Evolutionary conservation across 768 basidiomycete genomes (phyloP).

Genomic region (Gymnopilus dilepis): DNA sequence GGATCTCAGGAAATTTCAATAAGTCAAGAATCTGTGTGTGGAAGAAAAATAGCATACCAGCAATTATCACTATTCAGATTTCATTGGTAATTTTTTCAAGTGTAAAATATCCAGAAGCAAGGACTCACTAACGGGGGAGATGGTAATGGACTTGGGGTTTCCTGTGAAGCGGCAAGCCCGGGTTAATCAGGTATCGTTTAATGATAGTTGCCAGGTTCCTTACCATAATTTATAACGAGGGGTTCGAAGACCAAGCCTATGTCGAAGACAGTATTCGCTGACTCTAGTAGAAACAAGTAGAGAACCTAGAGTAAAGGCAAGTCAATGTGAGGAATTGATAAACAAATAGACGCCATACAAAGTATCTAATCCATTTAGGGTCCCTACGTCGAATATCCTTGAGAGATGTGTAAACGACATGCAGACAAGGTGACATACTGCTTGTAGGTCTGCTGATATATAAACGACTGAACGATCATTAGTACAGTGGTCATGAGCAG

Average conservation of each 20-base stretch:
- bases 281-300: conserved; percentile 42
- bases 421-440: no score
- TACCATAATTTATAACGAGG: conserved; percentile 43
- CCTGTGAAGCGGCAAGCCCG: conserved; percentile 18
- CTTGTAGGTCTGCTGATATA: conserved; percentile 40
- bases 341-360: conserved; percentile 33
- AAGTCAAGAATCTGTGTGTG: neutral
- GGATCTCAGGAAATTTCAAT: conserved; percentile 5
- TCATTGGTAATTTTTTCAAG: neutral
- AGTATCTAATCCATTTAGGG: conserved; percentile 35
- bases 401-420: no score
- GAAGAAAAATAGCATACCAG: conserved; percentile 3
- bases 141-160: conserved; percentile 25
- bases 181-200: neutral
- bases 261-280: conserved; percentile 40
- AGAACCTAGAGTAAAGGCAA: conserved; percentile 26
- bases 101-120: neutral
- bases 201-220: neutral
- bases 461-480: conserved; percentile 36
- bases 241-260: conserved; percentile 47
- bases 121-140: conserved; percentile 35
- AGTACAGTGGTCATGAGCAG: no score
- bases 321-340: neutral
- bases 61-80: conserved; percentile 11
- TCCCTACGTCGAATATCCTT: no score